Base-by-base conservation (phyloP, 2,329 filamentous ascomycete genomes). In the Ophiognomonia clavigignenti-juglandacearum region DNA sequence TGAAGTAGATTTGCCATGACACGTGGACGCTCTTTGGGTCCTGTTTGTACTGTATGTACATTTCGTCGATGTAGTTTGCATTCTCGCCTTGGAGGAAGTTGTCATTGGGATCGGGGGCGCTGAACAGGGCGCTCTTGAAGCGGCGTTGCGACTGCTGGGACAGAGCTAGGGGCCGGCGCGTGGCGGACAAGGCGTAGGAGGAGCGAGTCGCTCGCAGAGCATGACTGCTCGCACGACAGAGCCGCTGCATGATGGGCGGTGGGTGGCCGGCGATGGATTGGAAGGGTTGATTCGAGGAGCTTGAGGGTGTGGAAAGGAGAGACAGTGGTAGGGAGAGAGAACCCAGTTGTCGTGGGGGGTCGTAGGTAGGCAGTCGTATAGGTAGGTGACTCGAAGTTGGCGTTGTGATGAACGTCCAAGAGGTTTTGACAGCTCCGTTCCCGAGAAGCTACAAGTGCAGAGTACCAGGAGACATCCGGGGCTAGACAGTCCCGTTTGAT, bases 1-100 rank as follows among this genome's bases (percentile, higher is more conserved):
- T 88, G 80, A 98, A 98, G 80, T 98, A 98, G 65, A 95, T 85
- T 74, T 96, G 92, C 93, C 93, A 98, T 67, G 93, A 98, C 61
- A 96, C 79, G 71, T 98, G 93, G 50, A 98, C 93, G 64, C 88
- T 96, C 61, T 83, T 80, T 43, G 93, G 91, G 61, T 98, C 90
- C 55, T 87, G 77, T 72, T 92, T 96, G 93, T 93, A 98, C 66
- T 91, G 84, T 74, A 96, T 76, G 72, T 98, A 98, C 93, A 98
- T 98, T 76, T 96, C 93, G 69, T 98, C 93, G 66, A 98, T 89
- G 74, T 98, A 98, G 75, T 95, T 96, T 70, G 93, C 93, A 52
- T 92, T 93, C 75, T 88, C 97, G 57, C 93, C 93, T 54, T 90
- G 88, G 53, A 98, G 80, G 78, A 98, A 98, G 72, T 85, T 95